Conservation (phyloP, 2,329 filamentous ascomycete genomes). For the Fusarium buharicum region DNA sequence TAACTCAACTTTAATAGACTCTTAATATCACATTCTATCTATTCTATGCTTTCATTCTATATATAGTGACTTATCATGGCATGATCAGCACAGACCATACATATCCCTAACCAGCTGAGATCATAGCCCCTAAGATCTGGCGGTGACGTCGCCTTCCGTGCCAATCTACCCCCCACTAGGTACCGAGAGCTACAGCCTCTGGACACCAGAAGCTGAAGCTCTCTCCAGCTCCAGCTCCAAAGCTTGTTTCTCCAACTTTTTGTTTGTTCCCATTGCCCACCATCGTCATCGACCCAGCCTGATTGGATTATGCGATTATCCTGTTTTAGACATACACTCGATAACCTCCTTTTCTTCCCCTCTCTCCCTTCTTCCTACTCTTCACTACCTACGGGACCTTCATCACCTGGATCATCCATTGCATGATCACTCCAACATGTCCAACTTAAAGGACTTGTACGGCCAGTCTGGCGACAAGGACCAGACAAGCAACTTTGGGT, state of each 20-base stretch:
- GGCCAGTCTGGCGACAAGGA: constrained; percentile 44
- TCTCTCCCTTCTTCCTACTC: background rate
- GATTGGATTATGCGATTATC: constrained; percentile 27
- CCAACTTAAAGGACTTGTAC: constrained; percentile 49
- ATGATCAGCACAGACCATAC: constrained; percentile 16
- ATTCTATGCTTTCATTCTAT: too few relatives aligned
- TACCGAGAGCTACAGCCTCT: background rate
- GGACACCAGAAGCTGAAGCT: constrained; percentile 19
- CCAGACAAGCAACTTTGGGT: constrained; percentile 56
- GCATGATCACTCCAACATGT: constrained; percentile 45
- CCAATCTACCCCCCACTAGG: constrained; percentile 18
- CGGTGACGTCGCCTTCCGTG: background rate
- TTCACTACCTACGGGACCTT: background rate
- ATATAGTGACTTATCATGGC: background rate
- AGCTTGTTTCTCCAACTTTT: constrained; percentile 43
- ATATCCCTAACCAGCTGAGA: too few relatives aligned
- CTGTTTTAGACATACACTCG: constrained; percentile 19
- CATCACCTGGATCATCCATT: background rate
- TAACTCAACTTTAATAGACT: too few relatives aligned
- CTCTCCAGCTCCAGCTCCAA: constrained; percentile 23
- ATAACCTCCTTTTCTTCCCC: constrained; percentile 1
- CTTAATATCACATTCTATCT: background rate
- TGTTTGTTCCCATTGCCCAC: background rate
- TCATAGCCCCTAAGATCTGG: constrained; percentile 20
- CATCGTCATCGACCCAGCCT: constrained; percentile 36